Conservation (phyloP, 441 rosid species). For the Populus hybrid region DNA sequence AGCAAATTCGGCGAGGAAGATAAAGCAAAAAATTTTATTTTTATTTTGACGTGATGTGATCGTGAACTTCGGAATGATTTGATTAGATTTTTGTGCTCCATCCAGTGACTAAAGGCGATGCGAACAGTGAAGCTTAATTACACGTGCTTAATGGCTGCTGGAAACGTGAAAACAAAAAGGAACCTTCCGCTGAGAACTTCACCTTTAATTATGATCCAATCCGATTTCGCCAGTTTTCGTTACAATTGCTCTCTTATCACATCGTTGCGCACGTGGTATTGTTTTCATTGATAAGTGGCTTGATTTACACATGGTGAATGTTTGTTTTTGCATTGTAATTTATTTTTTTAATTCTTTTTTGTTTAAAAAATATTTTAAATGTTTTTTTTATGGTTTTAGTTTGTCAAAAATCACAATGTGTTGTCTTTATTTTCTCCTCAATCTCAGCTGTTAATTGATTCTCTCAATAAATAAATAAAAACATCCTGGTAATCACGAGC, state of each 20-base stretch:
- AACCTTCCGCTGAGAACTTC: neutral
- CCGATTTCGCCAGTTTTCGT: neutral
- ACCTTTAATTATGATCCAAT: neutral
- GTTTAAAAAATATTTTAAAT: too few relatives aligned
- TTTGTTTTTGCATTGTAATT: neutral
- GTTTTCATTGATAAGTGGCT: neutral
- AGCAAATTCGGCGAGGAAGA: neutral
- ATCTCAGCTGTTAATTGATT: too few relatives aligned
- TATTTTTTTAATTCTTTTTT: too few relatives aligned
- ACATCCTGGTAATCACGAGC: too few relatives aligned
- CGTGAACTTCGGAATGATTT: neutral
- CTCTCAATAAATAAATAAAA: too few relatives aligned
- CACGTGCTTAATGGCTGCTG: neutral
- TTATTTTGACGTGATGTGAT: neutral
- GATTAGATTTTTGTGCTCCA: neutral
- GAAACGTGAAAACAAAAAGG: neutral
- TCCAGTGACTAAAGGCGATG: neutral
- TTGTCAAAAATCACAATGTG: too few relatives aligned
- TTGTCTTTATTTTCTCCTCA: too few relatives aligned
- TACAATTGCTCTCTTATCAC: neutral
- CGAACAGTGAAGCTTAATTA: neutral
- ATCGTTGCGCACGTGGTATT: neutral
- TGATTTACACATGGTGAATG: neutral
- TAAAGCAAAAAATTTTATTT: neutral
- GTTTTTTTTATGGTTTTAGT: too few relatives aligned